Percentiles rank a stretch among this genome's conserved stretches.
Evolutionary conservation across 495 filamentous ascomycete genomes (phyloP).

Genomic region (Pyronema omphalodes): DNA sequence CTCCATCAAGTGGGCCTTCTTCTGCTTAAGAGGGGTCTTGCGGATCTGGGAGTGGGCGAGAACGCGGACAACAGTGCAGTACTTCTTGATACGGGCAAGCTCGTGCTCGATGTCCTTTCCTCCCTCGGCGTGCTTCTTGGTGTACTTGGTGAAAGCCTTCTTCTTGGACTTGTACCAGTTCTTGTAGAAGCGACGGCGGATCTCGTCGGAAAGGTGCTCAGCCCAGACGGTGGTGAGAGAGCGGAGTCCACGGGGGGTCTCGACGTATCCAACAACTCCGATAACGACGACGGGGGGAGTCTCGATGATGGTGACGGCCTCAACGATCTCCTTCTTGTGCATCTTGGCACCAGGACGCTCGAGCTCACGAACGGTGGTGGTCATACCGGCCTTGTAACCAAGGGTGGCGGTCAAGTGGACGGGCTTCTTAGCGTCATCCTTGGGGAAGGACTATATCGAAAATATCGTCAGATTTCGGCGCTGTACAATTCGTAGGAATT

Average conservation of each 20-base stretch:
- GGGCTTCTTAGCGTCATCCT: constrained; percentile 98
- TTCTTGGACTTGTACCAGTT: constrained; percentile 99
- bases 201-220: constrained; percentile 93
- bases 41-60: constrained; percentile 99
- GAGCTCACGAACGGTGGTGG: constrained; percentile 97
- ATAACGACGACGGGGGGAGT: constrained; percentile 98
- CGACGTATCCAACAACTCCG: constrained; percentile 99
- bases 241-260: constrained; percentile 98
- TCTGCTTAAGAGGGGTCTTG: constrained; percentile 99
- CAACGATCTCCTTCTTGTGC: constrained; percentile 99
- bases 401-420: constrained; percentile 96
- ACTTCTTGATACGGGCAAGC: constrained; percentile 99
- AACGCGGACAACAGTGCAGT: constrained; percentile 98
- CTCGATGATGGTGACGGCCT: constrained; percentile 98
- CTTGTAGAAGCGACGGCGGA: constrained; percentile 99
- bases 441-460: constrained; percentile 52
- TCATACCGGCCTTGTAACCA: constrained; percentile 99
- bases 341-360: constrained; percentile 98
- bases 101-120: constrained; percentile 83
- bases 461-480: constrained; percentile 16
- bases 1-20: constrained; percentile 99
- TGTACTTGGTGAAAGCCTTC: constrained; percentile 99
- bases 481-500: constrained; percentile 8
- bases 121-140: constrained; percentile 96
- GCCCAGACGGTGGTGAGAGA: constrained; percentile 99